Conservation (phyloP, 2,329 filamentous ascomycete species). For the Didymellaceae sp. region DNA sequence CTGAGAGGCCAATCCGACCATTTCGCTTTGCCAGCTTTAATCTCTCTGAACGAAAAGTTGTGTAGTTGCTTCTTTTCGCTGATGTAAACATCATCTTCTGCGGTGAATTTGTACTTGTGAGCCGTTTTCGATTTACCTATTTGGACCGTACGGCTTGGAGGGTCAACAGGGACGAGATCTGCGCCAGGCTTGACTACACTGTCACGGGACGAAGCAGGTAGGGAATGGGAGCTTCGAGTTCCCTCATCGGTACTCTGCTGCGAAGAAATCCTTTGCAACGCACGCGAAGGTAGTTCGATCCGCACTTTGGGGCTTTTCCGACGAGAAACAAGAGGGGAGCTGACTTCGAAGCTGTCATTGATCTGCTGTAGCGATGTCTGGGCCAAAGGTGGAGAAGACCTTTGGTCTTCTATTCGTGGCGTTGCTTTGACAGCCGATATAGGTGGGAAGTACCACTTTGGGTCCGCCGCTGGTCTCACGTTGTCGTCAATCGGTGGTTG, state of each 20-base stretch:
- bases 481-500: conserved; percentile 14
- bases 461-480: conserved; percentile 33
- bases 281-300: conserved; percentile 14
- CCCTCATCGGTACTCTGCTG: not conserved
- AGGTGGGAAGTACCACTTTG: conserved; percentile 38
- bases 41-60: conserved; percentile 34
- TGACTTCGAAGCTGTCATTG: not conserved
- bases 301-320: conserved; percentile 25
- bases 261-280: not conserved
- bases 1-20: conserved; percentile 29
- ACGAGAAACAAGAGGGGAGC: conserved; percentile 6
- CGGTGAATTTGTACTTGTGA: conserved; percentile 33
- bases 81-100: conserved; percentile 47
- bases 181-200: not conserved
- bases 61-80: conserved; percentile 37
- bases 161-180: not conserved
- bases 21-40: conserved; percentile 26
- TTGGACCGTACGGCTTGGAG: too few relatives aligned
- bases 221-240: not conserved
- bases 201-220: not conserved
- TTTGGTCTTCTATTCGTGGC: not conserved
- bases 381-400: conserved; percentile 1
- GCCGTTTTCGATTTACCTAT: not conserved
- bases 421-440: not conserved
- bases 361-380: not conserved